Conservation (phyloP, 768 basidiomycete species). For the Exidia glandulosa region DNA sequence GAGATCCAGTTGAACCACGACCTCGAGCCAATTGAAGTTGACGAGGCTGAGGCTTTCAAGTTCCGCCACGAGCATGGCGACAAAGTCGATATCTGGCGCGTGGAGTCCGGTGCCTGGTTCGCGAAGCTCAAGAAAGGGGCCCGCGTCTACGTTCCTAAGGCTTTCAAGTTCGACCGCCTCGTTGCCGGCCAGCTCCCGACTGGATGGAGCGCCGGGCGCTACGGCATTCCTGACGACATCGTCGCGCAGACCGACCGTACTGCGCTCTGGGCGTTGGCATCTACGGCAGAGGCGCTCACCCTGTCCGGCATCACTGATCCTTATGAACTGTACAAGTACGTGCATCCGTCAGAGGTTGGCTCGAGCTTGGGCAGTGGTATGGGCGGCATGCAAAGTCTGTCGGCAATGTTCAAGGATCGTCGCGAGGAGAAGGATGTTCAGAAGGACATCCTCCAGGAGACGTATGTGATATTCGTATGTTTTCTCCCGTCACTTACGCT, state of each 20-base stretch:
- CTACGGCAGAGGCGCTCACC: conserved; percentile 90
- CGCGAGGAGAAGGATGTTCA: conserved; percentile 97
- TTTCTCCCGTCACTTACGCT: not conserved
- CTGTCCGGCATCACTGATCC: conserved; percentile 97
- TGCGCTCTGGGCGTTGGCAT: conserved; percentile 90
- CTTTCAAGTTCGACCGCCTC: conserved; percentile 85
- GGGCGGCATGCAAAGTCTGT: conserved; percentile 86
- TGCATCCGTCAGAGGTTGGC: conserved; percentile 95
- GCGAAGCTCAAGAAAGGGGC: conserved; percentile 99
- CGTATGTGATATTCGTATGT: conserved; percentile 42
- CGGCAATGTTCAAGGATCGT: conserved; percentile 98
- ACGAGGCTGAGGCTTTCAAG: conserved; percentile 81
- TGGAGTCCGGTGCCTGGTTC: conserved; percentile 88
- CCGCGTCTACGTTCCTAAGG: conserved; percentile 84
- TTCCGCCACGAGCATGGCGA: conserved; percentile 97
- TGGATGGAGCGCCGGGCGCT: conserved; percentile 93
- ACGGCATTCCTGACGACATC: conserved; percentile 95
- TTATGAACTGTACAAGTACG: conserved; percentile 92
- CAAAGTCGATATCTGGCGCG: conserved; percentile 91
- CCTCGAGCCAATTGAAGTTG: conserved; percentile 89
- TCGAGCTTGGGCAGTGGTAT: conserved; percentile 92
- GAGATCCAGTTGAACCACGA: conserved; percentile 95
- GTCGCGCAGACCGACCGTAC: conserved; percentile 87
- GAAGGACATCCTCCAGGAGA: conserved; percentile 97
- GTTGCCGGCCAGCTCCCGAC: conserved; percentile 96